Percentiles rank a stretch among this genome's conserved stretches.
phyloP scores from a whole-genome alignment of 2,329 filamentous ascomycete species.

The Alternaria incomplexa region DNA sequence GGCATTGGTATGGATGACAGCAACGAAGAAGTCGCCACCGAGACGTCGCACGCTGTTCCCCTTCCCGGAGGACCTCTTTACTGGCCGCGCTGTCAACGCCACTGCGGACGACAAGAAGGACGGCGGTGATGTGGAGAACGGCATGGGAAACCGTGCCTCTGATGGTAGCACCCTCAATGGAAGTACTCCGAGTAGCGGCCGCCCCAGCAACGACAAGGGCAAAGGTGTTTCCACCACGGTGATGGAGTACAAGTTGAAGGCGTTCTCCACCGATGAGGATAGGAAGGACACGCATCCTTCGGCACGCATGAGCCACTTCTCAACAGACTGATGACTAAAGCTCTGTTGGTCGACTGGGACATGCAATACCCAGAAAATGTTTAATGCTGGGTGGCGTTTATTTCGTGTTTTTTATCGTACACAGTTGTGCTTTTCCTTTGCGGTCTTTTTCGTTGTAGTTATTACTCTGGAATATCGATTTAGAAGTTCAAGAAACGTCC shows the following conservation, averaged over 20 bases:
- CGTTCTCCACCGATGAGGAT: not conserved
- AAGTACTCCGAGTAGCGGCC: not conserved
- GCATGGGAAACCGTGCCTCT: not conserved
- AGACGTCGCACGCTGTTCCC: constrained; percentile 42
- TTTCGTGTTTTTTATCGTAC: not conserved
- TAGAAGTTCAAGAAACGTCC: not conserved
- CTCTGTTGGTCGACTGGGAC: not conserved
- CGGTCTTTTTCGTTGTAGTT: not conserved
- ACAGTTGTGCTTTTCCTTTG: not conserved
- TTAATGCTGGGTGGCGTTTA: not conserved
- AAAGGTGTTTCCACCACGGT: not conserved
- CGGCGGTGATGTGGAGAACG: not conserved
- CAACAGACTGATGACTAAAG: not conserved
- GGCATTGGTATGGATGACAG: constrained; percentile 44
- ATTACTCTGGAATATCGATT: not conserved
- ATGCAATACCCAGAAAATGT: not conserved
- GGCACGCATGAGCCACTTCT: not conserved
- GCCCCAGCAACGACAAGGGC: not conserved
- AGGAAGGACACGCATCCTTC: not conserved
- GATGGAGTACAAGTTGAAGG: not conserved
- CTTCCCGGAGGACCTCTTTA: constrained; percentile 32
- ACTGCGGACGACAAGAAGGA: not conserved
- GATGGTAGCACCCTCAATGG: not conserved
- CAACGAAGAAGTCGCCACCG: constrained; percentile 43
- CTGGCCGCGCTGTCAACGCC: constrained; percentile 11